These are phyloP conservation scores for Schizosaccharomyces versatilis DNA, from an alignment of 1,139 yeast species.

Conservation along the genomic window DNA sequence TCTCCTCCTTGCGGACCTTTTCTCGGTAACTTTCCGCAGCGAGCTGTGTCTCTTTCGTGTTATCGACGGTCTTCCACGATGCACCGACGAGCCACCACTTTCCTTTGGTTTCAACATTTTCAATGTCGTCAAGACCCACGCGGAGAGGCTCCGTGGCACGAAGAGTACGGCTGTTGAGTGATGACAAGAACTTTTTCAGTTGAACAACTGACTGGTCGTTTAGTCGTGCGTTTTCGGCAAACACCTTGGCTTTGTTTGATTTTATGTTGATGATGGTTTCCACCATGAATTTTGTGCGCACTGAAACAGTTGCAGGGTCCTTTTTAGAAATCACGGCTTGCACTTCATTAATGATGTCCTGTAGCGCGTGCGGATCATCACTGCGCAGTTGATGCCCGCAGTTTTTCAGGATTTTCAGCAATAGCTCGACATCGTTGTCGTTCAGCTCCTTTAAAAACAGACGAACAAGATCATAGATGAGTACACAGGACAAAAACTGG, in stretches of 20 bases:
- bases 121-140: constrained; percentile 65
- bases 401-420: constrained; percentile 23
- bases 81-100: constrained; percentile 99
- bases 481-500: constrained; percentile 47
- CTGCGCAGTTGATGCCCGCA: constrained; percentile 71
- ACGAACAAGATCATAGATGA: constrained; percentile 56
- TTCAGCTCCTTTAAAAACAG: constrained; percentile 34
- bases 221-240: constrained; percentile 23
- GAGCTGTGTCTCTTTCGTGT: constrained; percentile 15
- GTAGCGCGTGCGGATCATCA: constrained; percentile 74
- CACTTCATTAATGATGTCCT: constrained; percentile 45
- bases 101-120: constrained; percentile 52
- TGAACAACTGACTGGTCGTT: constrained; percentile 32
- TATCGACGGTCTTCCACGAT: constrained; percentile 48
- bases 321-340: constrained; percentile 27
- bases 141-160: constrained; percentile 52
- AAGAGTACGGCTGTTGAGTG: constrained; percentile 21
- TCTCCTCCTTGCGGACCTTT: background rate
- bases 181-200: constrained; percentile 46
- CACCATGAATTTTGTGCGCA: constrained; percentile 62
- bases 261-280: constrained; percentile 72
- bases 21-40: background rate
- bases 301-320: constrained; percentile 20
- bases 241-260: constrained; percentile 28
- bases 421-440: constrained; percentile 55